Conservation (phyloP, 2,329 filamentous ascomycete genomes). For the Dactylellina sp. region DNA sequence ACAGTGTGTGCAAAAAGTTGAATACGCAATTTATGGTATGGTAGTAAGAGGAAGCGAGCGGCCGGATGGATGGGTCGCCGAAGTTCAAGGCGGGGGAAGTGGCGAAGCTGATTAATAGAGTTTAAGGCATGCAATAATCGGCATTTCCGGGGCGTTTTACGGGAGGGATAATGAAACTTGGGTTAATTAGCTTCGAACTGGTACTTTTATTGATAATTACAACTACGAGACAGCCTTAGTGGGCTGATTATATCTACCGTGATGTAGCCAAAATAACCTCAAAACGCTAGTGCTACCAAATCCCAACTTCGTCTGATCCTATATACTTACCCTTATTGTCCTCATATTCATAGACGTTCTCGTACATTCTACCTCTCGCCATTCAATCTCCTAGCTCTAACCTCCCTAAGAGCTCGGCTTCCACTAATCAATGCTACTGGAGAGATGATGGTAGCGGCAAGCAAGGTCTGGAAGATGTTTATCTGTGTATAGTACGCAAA, state of each 20-base stretch:
- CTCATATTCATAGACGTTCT: neutral
- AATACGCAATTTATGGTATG: slow-evolving; percentile 87
- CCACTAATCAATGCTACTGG: slow-evolving; percentile 84
- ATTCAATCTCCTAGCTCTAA: slow-evolving; percentile 85
- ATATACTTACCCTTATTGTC: neutral
- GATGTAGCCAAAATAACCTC: slow-evolving; percentile 2
- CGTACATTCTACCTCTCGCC: slow-evolving; percentile 70
- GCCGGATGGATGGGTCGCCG: slow-evolving; percentile 91
- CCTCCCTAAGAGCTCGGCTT: slow-evolving; percentile 88
- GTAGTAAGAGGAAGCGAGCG: slow-evolving; percentile 87
- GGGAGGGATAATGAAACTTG: neutral
- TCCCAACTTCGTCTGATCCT: neutral
- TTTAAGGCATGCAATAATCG: too few species aligned
- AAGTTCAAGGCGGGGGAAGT: slow-evolving; percentile 68
- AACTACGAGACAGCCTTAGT: slow-evolving; percentile 10
- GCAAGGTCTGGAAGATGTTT: slow-evolving; percentile 91
- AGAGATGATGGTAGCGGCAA: slow-evolving; percentile 76
- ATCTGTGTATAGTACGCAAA: slow-evolving; percentile 93
- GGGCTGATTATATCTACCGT: neutral
- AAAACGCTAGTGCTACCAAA: slow-evolving; percentile 1
- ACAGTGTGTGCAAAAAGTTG: slow-evolving; percentile 91
- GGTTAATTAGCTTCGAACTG: neutral
- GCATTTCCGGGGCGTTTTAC: slow-evolving; percentile 19
- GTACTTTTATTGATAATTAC: slow-evolving; percentile 33
- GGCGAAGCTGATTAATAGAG: slow-evolving; percentile 55